Percentiles rank a stretch among this genome's conserved stretches.
These are phyloP conservation scores for Schoenoplectus triqueter DNA, from an alignment of 202 grass and related monocot species.

Conservation along the genomic window DNA sequence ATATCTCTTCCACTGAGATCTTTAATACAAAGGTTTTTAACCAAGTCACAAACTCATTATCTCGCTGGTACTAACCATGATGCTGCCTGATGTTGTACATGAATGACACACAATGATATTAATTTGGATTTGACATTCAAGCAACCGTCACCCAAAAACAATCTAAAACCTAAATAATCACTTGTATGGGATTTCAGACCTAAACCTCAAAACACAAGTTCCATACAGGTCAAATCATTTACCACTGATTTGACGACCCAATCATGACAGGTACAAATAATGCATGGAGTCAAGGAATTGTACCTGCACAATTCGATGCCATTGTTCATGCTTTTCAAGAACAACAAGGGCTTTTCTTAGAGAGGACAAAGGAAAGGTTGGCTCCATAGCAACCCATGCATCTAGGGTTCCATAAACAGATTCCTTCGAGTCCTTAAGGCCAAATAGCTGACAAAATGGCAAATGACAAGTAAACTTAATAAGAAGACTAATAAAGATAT, in stretches of 20 bases:
- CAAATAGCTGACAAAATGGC: slow-evolving; percentile 63
- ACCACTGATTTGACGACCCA: background rate
- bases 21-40: background rate
- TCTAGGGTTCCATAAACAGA: slow-evolving; percentile 79
- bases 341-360: slow-evolving; percentile 63
- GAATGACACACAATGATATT: background rate
- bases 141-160: background rate
- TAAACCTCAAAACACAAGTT: background rate
- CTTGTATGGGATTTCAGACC: background rate
- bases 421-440: slow-evolving; percentile 84
- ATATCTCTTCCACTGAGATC: background rate
- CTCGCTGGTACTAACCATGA: background rate
- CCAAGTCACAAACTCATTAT: background rate
- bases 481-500: slow-evolving; percentile 32
- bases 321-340: slow-evolving; percentile 92
- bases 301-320: slow-evolving; percentile 94
- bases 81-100: background rate
- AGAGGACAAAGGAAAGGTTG: slow-evolving; percentile 61
- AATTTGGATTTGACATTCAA: background rate
- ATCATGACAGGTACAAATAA: background rate
- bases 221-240: background rate
- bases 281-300: background rate
- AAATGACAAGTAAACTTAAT: slow-evolving; percentile 18
- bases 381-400: slow-evolving; percentile 89
- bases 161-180: background rate